Percentiles rank a stretch among this genome's conserved stretches.
Evolutionary conservation across 257 asterid genomes (phyloP).

Genomic region (Rhazya stricta): DNA sequence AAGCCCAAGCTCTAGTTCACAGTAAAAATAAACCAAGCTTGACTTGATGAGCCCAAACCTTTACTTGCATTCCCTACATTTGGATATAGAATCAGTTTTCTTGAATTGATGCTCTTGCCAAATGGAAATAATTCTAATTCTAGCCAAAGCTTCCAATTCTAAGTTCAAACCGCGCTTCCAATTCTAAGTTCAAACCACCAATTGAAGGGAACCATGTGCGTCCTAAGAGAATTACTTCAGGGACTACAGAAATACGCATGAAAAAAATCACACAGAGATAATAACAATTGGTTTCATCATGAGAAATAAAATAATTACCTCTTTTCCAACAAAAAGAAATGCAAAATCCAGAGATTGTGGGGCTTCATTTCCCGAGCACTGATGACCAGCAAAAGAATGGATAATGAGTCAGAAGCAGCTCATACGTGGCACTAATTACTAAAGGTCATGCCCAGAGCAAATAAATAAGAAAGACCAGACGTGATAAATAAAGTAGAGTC

Average conservation of each 20-base stretch:
- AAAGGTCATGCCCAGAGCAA: conserved; percentile 7
- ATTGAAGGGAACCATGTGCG: background rate
- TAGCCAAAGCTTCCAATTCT: too few relatives aligned
- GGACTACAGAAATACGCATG: background rate
- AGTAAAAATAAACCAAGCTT: background rate
- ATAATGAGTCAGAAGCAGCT: background rate
- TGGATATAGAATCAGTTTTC: background rate
- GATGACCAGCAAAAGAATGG: conserved; percentile 22
- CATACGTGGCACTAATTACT: background rate
- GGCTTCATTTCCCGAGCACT: conserved; percentile 65
- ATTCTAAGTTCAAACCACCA: background rate
- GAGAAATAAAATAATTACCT: conserved; percentile 44
- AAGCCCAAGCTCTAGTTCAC: background rate
- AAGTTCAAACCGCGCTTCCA: background rate
- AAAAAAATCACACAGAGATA: background rate
- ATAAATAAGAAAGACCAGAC: background rate
- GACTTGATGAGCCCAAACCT: background rate
- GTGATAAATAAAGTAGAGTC: background rate
- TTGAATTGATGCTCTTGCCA: background rate
- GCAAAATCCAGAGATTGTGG: conserved; percentile 60
- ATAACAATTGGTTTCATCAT: background rate
- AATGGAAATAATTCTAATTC: background rate
- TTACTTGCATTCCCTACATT: background rate
- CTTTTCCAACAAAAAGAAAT: conserved; percentile 70
- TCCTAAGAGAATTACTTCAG: background rate